Conservation (phyloP, 176 grass and related monocot species). For the Olyra latifolia region DNA sequence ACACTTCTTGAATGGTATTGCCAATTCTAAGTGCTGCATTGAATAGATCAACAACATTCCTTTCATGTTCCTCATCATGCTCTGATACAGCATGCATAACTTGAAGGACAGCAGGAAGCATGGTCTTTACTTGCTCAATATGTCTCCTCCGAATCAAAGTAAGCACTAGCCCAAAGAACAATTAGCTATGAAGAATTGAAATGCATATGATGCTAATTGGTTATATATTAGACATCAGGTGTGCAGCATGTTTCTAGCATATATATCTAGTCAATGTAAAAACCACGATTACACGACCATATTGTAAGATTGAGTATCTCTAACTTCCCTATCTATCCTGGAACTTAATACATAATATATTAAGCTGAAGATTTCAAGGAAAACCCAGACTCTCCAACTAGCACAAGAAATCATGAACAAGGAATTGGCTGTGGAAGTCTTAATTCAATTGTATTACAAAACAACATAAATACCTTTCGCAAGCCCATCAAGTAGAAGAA, state of each 20-base stretch:
- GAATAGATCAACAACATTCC: conserved; percentile 56
- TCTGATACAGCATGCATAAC: conserved; percentile 49
- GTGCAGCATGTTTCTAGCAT: conserved; percentile 34
- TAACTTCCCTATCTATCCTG: neutral
- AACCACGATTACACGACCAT: neutral
- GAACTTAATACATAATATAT: neutral
- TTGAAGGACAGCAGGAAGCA: conserved; percentile 76
- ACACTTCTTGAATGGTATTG: conserved; percentile 68
- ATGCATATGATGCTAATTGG: conserved; percentile 1
- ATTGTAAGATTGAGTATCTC: neutral
- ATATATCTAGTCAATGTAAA: conserved; percentile 17
- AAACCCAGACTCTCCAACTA: neutral
- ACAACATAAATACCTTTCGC: conserved; percentile 54
- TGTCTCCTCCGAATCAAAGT: conserved; percentile 71
- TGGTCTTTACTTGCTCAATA: conserved; percentile 78
- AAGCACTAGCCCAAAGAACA: conserved; percentile 54
- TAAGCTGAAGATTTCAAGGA: neutral
- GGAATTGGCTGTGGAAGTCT: neutral
- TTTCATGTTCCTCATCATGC: conserved; percentile 51
- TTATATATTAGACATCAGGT: conserved; percentile 26
- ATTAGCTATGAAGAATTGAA: conserved; percentile 32
- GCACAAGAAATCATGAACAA: conserved; percentile 12
- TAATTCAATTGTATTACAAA: neutral
- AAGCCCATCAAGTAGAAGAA: conserved; percentile 64
- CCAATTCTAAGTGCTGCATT: conserved; percentile 58